Base-by-base conservation (phyloP, 2,329 filamentous ascomycete genomes). In the Venturiaceae sp. region DNA sequence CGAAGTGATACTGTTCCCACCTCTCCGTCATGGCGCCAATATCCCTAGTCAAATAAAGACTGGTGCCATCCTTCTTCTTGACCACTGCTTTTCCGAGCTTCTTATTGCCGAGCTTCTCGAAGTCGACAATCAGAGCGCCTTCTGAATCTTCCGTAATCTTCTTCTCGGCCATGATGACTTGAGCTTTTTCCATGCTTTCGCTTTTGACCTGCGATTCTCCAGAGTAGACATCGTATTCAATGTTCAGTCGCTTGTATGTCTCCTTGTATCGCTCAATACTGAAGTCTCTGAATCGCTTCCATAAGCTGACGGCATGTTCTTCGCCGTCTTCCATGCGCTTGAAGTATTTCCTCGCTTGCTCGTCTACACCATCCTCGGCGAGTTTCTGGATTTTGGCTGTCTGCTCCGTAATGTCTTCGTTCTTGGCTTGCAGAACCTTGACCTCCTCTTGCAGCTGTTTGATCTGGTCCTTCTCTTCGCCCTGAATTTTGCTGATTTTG, bases 331-430 rank as follows among this genome's bases (percentile, higher is more conserved):
- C 81, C 83, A 86, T 86, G 63, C 80, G 80, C 76, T 84, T 85
- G 75, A 86, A 86, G 70, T 85, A 85, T 55, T 80, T 78, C 67
- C 87, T 84, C 55, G 88, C 88, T 72, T 88, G 84, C 74, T 91
- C 86, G 66, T 91, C 87, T 19, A 87, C 74, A 61, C 82, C 81
- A 9, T 80, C 76, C 60, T 78, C 78, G 32, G 77, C 72, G 1
- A 79, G 71, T 53, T 75, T 72, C 56, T 75, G 72, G 23, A 82
- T 70, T 63, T 80, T 70, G 41, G 76, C 66, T 66, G 81, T 75
- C 57, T 80, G 71, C 58, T 73, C 75, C 7, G 75, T 67, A 1
- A 75, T 75, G 58, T 77, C 72, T 64, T 80, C 75, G 33, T 68
- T 69, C 66, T 79, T 78, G 60, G 76, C 74, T 63, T 75, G 76